phyloP scores from a whole-genome alignment of 2,329 filamentous ascomycete genomes.

The Immersiporthe knoxdaviesiana region DNA sequence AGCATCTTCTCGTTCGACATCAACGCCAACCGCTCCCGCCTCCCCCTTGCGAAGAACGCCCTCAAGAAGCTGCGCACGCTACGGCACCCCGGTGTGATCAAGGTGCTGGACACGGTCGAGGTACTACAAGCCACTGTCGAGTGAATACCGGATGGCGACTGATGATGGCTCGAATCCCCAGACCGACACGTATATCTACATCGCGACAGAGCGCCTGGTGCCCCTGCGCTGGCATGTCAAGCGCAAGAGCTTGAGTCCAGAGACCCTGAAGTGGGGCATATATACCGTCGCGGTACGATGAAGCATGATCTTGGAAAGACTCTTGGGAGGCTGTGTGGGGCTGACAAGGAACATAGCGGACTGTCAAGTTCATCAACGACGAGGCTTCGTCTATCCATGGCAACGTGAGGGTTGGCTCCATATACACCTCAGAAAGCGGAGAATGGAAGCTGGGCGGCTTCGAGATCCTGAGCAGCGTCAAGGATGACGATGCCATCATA shows the following conservation, averaged over 20 bases:
- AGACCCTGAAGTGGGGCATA: conserved; percentile 96
- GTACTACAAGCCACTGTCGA: conserved; percentile 48
- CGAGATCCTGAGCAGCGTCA: conserved; percentile 90
- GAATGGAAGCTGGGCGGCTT: conserved; percentile 98
- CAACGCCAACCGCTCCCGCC: conserved; percentile 73
- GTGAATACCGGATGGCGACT: conserved; percentile 30
- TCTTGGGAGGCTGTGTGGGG: neutral
- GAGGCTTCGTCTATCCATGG: conserved; percentile 93
- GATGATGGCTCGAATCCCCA: conserved; percentile 41
- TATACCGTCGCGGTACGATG: conserved; percentile 75
- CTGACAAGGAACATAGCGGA: conserved; percentile 60
- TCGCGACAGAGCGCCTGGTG: conserved; percentile 87
- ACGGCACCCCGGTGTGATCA: conserved; percentile 92
- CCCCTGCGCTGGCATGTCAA: conserved; percentile 90
- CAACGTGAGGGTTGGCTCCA: conserved; percentile 78
- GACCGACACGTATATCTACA: conserved; percentile 95
- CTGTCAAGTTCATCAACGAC: conserved; percentile 92
- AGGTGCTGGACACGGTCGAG: conserved; percentile 92
- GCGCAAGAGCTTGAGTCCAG: conserved; percentile 82
- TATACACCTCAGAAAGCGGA: conserved; percentile 93
- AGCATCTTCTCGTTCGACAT: conserved; percentile 98
- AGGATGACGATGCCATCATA: conserved; percentile 92
- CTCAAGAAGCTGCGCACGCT: conserved; percentile 91
- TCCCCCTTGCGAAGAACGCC: conserved; percentile 90
- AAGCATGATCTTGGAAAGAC: neutral